phyloP scores from a whole-genome alignment of 805 yeast genomes.

The Kurtzmaniella fragi region DNA sequence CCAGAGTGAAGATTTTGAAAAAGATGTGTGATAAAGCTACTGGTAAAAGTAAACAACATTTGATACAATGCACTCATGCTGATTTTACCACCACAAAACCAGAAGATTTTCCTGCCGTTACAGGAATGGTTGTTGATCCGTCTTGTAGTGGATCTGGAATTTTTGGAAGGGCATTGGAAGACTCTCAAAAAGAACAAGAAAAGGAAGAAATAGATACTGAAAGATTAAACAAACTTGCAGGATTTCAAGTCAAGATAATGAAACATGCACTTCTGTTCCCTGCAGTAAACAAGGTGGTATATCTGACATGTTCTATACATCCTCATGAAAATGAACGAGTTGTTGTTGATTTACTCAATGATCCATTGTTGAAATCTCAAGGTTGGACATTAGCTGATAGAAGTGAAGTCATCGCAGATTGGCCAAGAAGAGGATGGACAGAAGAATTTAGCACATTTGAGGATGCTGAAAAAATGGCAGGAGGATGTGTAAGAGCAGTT shows the following conservation, averaged over 20 bases:
- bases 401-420: constrained; percentile 64
- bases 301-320: constrained; percentile 94
- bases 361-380: constrained; percentile 50
- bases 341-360: constrained; percentile 70
- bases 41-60: constrained; percentile 17
- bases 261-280: constrained; percentile 87
- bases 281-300: constrained; percentile 69
- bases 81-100: constrained; percentile 67
- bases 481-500: constrained; percentile 78
- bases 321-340: constrained; percentile 93
- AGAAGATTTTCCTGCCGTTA: constrained; percentile 54
- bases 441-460: constrained; percentile 57
- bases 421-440: constrained; percentile 82
- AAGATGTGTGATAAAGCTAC: constrained; percentile 76
- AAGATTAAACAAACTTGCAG: constrained; percentile 68
- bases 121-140: constrained; percentile 89
- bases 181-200: constrained; percentile 33
- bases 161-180: constrained; percentile 78
- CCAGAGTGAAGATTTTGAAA: constrained; percentile 62
- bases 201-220: constrained; percentile 44
- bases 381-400: constrained; percentile 75
- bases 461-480: constrained; percentile 47
- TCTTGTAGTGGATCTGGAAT: constrained; percentile 98
- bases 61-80: constrained; percentile 49
- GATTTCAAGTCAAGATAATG: constrained; percentile 84